Evolutionary conservation across 2,329 filamentous ascomycete species (phyloP).

Genomic region (Cercospora nicotianae): DNA sequence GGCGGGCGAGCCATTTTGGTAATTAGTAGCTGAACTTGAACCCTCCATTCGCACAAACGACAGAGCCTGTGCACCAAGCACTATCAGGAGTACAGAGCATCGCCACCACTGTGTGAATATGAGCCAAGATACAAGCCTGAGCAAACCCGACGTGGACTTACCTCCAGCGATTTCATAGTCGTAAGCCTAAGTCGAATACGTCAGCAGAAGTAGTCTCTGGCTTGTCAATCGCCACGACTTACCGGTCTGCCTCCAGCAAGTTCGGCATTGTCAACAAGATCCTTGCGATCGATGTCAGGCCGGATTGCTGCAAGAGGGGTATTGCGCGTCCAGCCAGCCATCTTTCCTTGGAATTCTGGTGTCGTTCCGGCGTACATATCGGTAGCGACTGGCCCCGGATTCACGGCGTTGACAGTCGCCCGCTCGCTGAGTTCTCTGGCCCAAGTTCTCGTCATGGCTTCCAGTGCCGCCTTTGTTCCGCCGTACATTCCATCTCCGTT

Average conservation of each 20-base stretch:
- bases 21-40: conserved; percentile 57
- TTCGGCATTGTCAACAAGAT: conserved; percentile 49
- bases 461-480: conserved; percentile 66
- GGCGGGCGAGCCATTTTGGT: background rate
- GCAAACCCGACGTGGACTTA: conserved; percentile 30
- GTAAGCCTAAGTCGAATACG: conserved; percentile 51
- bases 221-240: conserved; percentile 40
- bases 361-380: conserved; percentile 62
- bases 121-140: background rate
- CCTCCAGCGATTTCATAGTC: conserved; percentile 71
- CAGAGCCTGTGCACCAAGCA: conserved; percentile 75
- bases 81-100: conserved; percentile 73
- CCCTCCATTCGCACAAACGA: conserved; percentile 78
- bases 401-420: conserved; percentile 65
- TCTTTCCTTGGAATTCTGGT: conserved; percentile 58
- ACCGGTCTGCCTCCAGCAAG: conserved; percentile 56
- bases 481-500: conserved; percentile 62
- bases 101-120: conserved; percentile 46
- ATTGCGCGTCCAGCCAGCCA: conserved; percentile 61
- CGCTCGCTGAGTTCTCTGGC: conserved; percentile 61
- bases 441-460: conserved; percentile 70
- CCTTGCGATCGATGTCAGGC: conserved; percentile 61
- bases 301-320: conserved; percentile 66
- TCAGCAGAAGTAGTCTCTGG: conserved; percentile 25
- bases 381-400: conserved; percentile 65